Conservation (phyloP, 2,329 filamentous ascomycete genomes). For the Monosporascus sp. region DNA sequence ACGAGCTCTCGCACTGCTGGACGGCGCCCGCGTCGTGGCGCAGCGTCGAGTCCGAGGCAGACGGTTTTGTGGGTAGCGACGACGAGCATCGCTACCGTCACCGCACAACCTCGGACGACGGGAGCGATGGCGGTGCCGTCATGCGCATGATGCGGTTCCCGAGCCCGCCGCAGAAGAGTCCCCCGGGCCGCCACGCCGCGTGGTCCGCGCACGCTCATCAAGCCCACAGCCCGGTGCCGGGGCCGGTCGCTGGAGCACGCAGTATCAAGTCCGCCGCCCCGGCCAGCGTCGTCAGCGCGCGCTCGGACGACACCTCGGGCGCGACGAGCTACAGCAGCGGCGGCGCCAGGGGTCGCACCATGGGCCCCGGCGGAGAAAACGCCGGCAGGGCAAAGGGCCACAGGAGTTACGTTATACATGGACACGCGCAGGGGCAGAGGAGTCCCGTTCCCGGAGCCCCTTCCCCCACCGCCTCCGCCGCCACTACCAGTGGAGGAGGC, state of each 20-base stretch:
- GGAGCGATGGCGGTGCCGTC: not conserved
- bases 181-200: no score
- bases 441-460: not conserved
- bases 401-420: not conserved
- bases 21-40: conserved; percentile 36
- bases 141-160: not conserved
- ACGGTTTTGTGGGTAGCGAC: not conserved
- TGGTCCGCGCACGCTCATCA: no score
- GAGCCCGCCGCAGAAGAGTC: no score
- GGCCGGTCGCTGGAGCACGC: not conserved
- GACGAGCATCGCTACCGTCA: not conserved
- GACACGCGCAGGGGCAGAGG: not conserved
- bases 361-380: not conserved
- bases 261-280: not conserved
- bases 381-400: not conserved
- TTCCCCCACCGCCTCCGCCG: not conserved
- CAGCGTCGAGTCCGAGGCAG: conserved; percentile 15
- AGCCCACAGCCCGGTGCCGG: not conserved
- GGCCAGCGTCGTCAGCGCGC: not conserved
- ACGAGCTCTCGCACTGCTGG: conserved; percentile 53
- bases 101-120: not conserved
- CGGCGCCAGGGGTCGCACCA: not conserved
- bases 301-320: not conserved
- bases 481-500: not conserved
- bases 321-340: not conserved